Percentiles rank a stretch among this genome's conserved stretches.
phyloP scores from a whole-genome alignment of 805 yeast genomes.

The Hemisphaericaspora nanyangensis region DNA sequence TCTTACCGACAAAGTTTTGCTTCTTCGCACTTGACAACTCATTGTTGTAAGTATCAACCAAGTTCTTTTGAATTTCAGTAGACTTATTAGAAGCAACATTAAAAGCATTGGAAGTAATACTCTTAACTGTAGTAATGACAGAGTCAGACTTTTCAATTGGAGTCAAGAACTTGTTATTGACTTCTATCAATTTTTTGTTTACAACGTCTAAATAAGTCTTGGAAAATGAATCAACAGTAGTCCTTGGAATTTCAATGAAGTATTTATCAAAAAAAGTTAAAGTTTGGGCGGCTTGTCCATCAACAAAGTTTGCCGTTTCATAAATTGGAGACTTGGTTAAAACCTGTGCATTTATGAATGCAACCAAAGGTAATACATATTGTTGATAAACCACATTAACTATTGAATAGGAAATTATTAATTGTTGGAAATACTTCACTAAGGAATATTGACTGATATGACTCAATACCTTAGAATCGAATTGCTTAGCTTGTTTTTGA shows the following conservation, averaged over 20 bases:
- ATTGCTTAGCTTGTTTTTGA: constrained; percentile 13
- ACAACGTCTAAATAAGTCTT: constrained; percentile 4
- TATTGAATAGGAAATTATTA: constrained; percentile 22
- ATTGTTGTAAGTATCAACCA: constrained; percentile 31
- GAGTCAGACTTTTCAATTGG: constrained; percentile 6
- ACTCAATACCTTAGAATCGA: constrained; percentile 28
- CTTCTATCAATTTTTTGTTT: constrained; percentile 5
- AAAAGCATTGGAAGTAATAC: constrained; percentile 17
- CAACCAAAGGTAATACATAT: constrained; percentile 14
- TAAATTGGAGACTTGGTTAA: constrained; percentile 12
- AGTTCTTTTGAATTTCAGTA: constrained; percentile 17
- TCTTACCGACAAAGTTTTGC: constrained; percentile 26
- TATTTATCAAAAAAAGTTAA: constrained; percentile 6
- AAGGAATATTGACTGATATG: constrained; percentile 31
- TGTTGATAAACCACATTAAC: constrained; percentile 20
- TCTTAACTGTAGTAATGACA: constrained; percentile 16
- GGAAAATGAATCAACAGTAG: constrained; percentile 3
- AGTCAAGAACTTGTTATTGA: constrained; percentile 7
- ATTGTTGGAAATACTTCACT: constrained; percentile 20
- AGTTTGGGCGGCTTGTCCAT: constrained; percentile 11
- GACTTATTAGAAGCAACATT: constrained; percentile 12
- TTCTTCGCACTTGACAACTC: constrained; percentile 25
- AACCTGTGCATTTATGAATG: constrained; percentile 19
- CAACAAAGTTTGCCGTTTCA: constrained; percentile 8
- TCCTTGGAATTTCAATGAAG: constrained; percentile 1